Percentiles rank a stretch among this genome's conserved stretches.
These are phyloP conservation scores for Colletotrichum godetiae DNA, from an alignment of 2,329 filamentous ascomycete species.

Conservation along the genomic window DNA sequence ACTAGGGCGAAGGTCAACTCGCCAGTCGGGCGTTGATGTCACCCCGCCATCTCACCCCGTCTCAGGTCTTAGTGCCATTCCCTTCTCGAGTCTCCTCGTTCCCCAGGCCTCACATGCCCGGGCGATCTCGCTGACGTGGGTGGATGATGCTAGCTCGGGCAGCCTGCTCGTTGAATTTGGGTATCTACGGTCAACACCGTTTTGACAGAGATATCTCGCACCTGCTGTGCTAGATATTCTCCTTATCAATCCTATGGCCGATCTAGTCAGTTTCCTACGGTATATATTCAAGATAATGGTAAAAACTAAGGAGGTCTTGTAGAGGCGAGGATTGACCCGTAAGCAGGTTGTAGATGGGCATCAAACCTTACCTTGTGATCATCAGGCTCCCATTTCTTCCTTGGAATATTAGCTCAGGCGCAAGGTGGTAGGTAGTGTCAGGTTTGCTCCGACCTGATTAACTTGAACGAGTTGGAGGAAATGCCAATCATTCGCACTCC, in stretches of 20 bases:
- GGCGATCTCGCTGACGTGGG: background rate
- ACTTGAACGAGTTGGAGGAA: background rate
- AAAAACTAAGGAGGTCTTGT: background rate
- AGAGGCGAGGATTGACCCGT: background rate
- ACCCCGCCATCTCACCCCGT: background rate
- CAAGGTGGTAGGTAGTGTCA: background rate
- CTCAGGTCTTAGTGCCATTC: background rate
- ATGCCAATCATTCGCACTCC: background rate
- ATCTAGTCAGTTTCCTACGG: background rate
- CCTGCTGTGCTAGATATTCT: background rate
- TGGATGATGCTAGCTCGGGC: background rate
- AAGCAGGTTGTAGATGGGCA: background rate
- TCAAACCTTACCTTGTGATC: background rate
- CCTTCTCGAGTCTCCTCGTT: background rate
- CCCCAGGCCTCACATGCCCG: background rate
- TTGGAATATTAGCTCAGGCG: background rate
- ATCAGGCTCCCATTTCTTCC: background rate
- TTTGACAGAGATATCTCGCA: background rate
- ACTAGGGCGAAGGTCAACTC: background rate
- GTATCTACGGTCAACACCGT: background rate
- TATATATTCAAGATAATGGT: background rate
- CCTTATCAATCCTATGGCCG: too few relatives aligned
- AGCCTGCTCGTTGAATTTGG: background rate
- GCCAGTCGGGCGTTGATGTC: background rate
- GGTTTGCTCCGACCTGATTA: background rate